Evolutionary conservation across 208 protist species (phyloP).

Genomic region (Crithidia expoeki): DNA sequence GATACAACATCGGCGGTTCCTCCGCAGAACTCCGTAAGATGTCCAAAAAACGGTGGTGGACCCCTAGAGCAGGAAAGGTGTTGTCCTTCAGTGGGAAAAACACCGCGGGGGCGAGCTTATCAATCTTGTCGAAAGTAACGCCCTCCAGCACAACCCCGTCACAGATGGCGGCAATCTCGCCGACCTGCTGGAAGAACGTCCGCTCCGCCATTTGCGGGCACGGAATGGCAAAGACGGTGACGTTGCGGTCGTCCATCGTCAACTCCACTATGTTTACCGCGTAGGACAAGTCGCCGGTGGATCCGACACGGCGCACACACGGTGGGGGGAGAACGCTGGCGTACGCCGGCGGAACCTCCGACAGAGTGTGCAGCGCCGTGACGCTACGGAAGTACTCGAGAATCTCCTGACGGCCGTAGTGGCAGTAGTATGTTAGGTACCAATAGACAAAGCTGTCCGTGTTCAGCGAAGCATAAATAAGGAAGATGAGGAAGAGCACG

Average conservation of each 20-base stretch:
- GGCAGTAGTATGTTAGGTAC: conserved; percentile 55
- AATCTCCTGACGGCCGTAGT: conserved; percentile 44
- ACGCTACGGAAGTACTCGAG: conserved; percentile 70
- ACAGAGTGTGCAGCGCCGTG: conserved; percentile 56
- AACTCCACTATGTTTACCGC: conserved; percentile 77
- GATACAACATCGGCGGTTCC: conserved; percentile 86
- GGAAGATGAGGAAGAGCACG: conserved; percentile 41
- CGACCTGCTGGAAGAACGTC: conserved; percentile 65
- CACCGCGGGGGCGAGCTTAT: conserved; percentile 63
- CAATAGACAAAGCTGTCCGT: conserved; percentile 66
- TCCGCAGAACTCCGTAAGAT: conserved; percentile 48
- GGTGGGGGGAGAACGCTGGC: conserved; percentile 64
- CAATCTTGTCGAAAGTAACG: conserved; percentile 68
- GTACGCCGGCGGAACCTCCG: conserved; percentile 82
- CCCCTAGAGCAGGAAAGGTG: conserved; percentile 77
- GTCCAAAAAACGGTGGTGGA: conserved; percentile 85
- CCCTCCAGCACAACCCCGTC: conserved; percentile 80
- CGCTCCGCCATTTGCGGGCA: conserved; percentile 67
- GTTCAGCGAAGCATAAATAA: conserved; percentile 59
- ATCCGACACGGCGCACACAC: conserved; percentile 44
- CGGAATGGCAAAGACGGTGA: conserved; percentile 76
- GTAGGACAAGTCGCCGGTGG: conserved; percentile 39
- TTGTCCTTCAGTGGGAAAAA: conserved; percentile 80
- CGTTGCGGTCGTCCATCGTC: conserved; percentile 40
- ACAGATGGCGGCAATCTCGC: conserved; percentile 47